Percentiles rank a stretch among this genome's conserved stretches.
phyloP scores from a whole-genome alignment of 2,329 filamentous ascomycete genomes.

The Aspergillus texensis region DNA sequence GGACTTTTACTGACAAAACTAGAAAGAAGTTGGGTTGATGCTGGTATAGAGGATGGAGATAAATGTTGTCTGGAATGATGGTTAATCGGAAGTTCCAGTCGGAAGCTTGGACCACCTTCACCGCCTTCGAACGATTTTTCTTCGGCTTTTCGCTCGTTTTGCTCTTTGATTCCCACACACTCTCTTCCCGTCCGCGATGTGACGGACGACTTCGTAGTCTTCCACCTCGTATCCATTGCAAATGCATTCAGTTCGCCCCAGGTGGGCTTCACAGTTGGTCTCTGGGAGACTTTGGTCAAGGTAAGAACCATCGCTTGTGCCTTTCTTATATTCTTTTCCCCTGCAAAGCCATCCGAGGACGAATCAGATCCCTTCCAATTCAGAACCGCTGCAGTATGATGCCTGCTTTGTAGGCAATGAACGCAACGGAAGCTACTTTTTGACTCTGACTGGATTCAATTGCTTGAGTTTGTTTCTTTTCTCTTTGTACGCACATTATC shows the following conservation, averaged over 20 bases:
- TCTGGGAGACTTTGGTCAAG: conserved; percentile 32
- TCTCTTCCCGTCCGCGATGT: conserved; percentile 24
- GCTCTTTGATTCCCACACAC: conserved; percentile 17
- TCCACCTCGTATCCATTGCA: conserved; percentile 17
- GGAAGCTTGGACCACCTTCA: conserved; percentile 34
- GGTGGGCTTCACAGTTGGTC: conserved; percentile 37
- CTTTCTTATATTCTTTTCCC: conserved; percentile 10
- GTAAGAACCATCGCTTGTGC: conserved; percentile 34
- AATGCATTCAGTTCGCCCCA: conserved; percentile 45
- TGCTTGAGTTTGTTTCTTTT: background rate
- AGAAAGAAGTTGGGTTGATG: background rate
- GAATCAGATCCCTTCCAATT: conserved; percentile 41
- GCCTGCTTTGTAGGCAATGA: conserved; percentile 51
- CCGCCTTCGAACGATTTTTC: conserved; percentile 22
- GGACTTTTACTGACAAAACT: background rate
- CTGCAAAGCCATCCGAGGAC: conserved; percentile 38
- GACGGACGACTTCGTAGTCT: conserved; percentile 17
- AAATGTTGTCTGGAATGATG: conserved; percentile 8
- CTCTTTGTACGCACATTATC: background rate
- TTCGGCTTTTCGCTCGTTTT: conserved; percentile 15
- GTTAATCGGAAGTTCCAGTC: conserved; percentile 28
- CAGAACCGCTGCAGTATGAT: conserved; percentile 73
- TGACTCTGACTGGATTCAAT: conserved; percentile 21
- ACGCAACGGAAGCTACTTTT: conserved; percentile 29
- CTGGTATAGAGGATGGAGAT: conserved; percentile 8